Evolutionary conservation across 73 alveolate species (phyloP).

Genomic region (Paramecium caudatum): DNA sequence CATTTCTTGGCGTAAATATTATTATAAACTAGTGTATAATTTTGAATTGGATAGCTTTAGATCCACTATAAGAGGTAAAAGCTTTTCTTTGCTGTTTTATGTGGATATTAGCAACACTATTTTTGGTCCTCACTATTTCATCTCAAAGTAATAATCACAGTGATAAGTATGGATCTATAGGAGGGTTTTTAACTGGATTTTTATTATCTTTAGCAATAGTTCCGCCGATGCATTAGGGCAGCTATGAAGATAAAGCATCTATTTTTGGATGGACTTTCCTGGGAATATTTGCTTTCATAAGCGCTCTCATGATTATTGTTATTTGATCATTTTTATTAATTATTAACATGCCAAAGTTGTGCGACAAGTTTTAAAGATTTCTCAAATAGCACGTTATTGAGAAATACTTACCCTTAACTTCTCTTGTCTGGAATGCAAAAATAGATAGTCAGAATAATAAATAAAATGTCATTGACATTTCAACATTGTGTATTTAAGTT

Average conservation of each 20-base stretch:
- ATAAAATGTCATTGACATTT: background rate
- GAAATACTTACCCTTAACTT: constrained; percentile 9
- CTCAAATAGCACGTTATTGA: background rate
- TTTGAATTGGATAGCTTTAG: constrained; percentile 42
- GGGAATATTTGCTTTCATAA: constrained; percentile 32
- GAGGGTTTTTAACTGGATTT: constrained; percentile 55
- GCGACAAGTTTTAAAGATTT: background rate
- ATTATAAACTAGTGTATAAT: background rate
- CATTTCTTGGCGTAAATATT: constrained; percentile 59
- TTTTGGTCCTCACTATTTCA: background rate
- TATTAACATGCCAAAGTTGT: constrained; percentile 53
- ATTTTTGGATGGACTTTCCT: constrained; percentile 66
- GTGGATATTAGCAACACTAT: background rate
- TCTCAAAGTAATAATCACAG: background rate
- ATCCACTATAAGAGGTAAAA: background rate
- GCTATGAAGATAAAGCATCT: constrained; percentile 51
- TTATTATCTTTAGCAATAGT: constrained; percentile 36
- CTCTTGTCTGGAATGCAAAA: constrained; percentile 14
- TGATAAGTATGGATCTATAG: constrained; percentile 35
- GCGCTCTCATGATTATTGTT: constrained; percentile 15
- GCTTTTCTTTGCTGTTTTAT: background rate
- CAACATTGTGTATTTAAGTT: background rate
- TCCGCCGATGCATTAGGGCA: constrained; percentile 2
- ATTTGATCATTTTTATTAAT: background rate
- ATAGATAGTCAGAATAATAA: background rate